phyloP scores from a whole-genome alignment of 139 green algal species.

The Chara braunii region DNA sequence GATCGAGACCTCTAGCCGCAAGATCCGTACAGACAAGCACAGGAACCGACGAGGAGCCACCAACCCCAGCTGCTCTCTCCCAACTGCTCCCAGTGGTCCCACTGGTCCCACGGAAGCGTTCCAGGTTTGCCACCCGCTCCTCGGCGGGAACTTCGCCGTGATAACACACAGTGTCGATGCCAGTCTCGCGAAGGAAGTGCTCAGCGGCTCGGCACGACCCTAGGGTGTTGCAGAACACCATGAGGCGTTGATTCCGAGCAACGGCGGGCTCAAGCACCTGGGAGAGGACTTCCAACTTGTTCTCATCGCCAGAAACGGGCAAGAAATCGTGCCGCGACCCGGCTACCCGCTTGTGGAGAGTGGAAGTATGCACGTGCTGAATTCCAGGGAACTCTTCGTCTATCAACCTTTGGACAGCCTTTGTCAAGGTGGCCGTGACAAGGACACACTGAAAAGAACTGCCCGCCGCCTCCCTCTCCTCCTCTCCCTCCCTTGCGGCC shows the following conservation, averaged over 20 bases:
- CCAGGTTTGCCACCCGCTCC: slow-evolving; percentile 1
- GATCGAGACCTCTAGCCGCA: slow-evolving; percentile 84
- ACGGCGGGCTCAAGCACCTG: slow-evolving; percentile 51
- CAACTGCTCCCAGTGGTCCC: not conserved
- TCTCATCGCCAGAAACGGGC: slow-evolving; percentile 44
- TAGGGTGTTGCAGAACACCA: slow-evolving; percentile 95
- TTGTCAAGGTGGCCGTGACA: slow-evolving; percentile 83
- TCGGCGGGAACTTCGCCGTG: slow-evolving; percentile 73
- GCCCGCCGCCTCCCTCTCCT: not conserved
- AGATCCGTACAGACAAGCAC: slow-evolving; percentile 86
- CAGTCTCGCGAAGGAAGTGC: slow-evolving; percentile 65
- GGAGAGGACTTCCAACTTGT: slow-evolving; percentile 74
- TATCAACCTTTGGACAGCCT: slow-evolving; percentile 46
- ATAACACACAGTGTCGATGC: slow-evolving; percentile 71
- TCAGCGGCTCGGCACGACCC: slow-evolving; percentile 65
- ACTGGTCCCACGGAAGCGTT: not conserved
- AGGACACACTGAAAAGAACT: slow-evolving; percentile 60
- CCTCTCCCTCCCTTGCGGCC: not conserved
- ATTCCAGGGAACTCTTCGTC: slow-evolving; percentile 66
- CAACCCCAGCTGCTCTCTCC: slow-evolving; percentile 7
- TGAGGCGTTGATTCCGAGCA: slow-evolving; percentile 37
- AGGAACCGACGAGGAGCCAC: slow-evolving; percentile 21
- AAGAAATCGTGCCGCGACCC: slow-evolving; percentile 77
- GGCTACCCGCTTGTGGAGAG: slow-evolving; percentile 65
- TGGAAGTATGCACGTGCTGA: slow-evolving; percentile 47